Conservation (phyloP, 257 asterid genomes). For the Schizonepeta tenuifolia region DNA sequence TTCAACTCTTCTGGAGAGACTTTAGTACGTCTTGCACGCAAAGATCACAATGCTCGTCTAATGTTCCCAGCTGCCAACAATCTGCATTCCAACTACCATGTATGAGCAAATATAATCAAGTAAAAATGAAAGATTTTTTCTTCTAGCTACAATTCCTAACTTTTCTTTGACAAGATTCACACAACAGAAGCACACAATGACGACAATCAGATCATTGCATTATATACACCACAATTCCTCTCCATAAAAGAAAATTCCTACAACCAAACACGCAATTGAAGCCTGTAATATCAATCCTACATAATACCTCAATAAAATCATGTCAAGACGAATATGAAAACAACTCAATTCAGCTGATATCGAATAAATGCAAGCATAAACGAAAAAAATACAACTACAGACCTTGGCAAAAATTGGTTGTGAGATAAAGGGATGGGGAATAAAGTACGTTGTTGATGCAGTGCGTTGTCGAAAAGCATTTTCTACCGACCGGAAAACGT, state of each 20-base stretch:
- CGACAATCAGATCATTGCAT: neutral
- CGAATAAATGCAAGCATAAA: neutral
- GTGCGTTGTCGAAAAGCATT: slow-evolving; percentile 44
- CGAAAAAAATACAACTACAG: slow-evolving; percentile 6
- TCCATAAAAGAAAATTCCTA: neutral
- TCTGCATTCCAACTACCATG: slow-evolving; percentile 45
- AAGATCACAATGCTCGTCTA: slow-evolving; percentile 39
- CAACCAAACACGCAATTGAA: neutral
- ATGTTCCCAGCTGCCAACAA: slow-evolving; percentile 45
- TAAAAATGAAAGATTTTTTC: neutral
- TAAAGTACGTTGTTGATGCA: slow-evolving; percentile 36
- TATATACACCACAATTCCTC: neutral
- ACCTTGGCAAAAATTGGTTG: slow-evolving; percentile 47
- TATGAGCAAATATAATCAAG: slow-evolving; percentile 10
- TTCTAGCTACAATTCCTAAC: slow-evolving; percentile 15
- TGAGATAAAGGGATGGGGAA: slow-evolving; percentile 20
- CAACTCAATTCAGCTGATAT: neutral
- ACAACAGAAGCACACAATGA: neutral
- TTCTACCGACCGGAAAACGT: slow-evolving; percentile 32
- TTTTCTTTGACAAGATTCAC: slow-evolving; percentile 4
- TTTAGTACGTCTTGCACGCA: slow-evolving; percentile 28
- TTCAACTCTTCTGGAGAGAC: slow-evolving; percentile 33
- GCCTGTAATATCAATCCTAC: neutral
- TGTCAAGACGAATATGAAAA: neutral
- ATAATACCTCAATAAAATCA: neutral